Evolutionary conservation across 2,329 filamentous ascomycete species (phyloP).

Genomic region (Tolypocladium tropicale): DNA sequence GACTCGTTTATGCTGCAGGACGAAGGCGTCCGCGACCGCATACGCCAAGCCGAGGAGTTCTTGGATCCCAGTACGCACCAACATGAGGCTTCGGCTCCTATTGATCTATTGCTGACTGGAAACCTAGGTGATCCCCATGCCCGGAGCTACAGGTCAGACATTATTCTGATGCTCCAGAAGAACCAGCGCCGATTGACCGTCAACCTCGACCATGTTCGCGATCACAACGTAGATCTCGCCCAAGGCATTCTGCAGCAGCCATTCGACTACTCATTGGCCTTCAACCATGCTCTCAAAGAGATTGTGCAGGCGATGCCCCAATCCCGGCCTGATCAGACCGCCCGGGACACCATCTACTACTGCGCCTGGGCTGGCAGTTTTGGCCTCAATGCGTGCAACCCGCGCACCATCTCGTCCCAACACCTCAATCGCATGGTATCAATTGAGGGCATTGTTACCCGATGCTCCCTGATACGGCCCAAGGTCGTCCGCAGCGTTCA

Average conservation of each 20-base stretch:
- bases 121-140: constrained; percentile 39
- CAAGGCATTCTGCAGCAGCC: constrained; percentile 69
- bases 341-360: constrained; percentile 79
- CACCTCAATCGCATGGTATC: constrained; percentile 97
- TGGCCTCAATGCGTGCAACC: constrained; percentile 89
- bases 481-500: constrained; percentile 99
- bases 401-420: constrained; percentile 77
- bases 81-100: not conserved
- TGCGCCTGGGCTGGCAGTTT: constrained; percentile 97
- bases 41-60: constrained; percentile 84
- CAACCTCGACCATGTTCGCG: constrained; percentile 82
- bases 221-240: constrained; percentile 76
- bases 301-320: constrained; percentile 73
- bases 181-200: constrained; percentile 56
- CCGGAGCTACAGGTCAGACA: constrained; percentile 79
- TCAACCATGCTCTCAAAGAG: constrained; percentile 82
- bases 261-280: constrained; percentile 81
- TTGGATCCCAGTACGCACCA: constrained; percentile 70
- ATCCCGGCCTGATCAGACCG: constrained; percentile 63
- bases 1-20: constrained; percentile 69
- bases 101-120: not conserved
- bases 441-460: constrained; percentile 92
- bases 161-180: constrained; percentile 66
- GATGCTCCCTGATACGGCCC: constrained; percentile 87
- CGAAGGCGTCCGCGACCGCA: constrained; percentile 72